phyloP scores from a whole-genome alignment of 1,284 basidiomycete species.

The Puccinia horiana region DNA sequence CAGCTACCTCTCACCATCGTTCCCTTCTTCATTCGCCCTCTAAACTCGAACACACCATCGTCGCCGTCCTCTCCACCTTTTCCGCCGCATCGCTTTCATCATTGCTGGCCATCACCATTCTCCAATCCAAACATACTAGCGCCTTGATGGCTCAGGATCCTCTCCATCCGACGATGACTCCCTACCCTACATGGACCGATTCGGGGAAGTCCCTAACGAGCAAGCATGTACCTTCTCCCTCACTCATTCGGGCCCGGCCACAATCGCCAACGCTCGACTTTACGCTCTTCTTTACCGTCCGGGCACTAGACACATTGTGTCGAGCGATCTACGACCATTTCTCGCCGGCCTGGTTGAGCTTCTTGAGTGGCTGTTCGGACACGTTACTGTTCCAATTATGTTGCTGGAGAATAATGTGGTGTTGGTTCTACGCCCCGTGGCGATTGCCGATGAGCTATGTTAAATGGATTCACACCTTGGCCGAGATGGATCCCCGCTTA shows the following conservation, averaged over 20 bases:
- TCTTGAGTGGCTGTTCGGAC: constrained; percentile 52
- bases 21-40: neutral
- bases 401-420: constrained; percentile 54
- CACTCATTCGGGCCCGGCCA: neutral
- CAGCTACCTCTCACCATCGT: neutral
- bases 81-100: constrained; percentile 41
- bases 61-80: constrained; percentile 38
- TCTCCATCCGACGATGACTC: constrained; percentile 37
- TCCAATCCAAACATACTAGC: constrained; percentile 25
- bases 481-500: constrained; percentile 58
- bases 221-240: neutral
- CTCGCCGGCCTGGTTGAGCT: constrained; percentile 30
- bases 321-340: constrained; percentile 52
- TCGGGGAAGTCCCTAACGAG: neutral
- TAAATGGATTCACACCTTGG: constrained; percentile 58
- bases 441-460: constrained; percentile 57
- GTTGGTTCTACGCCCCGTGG: constrained; percentile 57
- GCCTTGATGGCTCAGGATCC: constrained; percentile 6
- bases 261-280: constrained; percentile 58
- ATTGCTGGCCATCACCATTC: constrained; percentile 44
- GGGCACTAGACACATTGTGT: constrained; percentile 57
- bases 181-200: constrained; percentile 27
- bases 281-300: constrained; percentile 59
- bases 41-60: neutral
- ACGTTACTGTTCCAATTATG: constrained; percentile 52